Base-by-base conservation (phyloP, 2,329 filamentous ascomycete species). In the Apiospora marii region DNA sequence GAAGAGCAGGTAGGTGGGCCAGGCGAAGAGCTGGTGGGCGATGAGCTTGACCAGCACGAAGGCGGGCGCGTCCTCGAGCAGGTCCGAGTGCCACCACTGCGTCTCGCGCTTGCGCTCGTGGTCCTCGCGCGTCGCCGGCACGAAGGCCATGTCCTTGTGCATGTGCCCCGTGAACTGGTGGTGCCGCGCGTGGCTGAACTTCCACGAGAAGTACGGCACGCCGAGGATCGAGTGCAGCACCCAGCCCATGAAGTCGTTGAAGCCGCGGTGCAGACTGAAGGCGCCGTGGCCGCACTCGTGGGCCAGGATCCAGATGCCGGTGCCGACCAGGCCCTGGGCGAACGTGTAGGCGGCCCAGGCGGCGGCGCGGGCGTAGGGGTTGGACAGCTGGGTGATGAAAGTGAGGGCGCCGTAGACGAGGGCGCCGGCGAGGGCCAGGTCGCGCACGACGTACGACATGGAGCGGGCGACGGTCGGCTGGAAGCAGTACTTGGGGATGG, bases 131-230 rank as follows among this genome's bases (percentile, higher is more conserved):
- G 84, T 87, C 75, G 83, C 82, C 67, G 90, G 90, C 22, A 92
- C 90, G 74, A 91, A 92, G 27, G 87, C 89, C 79, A 90, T 91
- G 80, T 93, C 91, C 83, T 90, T 91, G 73, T 90, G 87, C 84
- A 92, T 90, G 83, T 93, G 88, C 75, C 90, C 90, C 64, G 90
- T 90, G 82, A 89, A 92, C 75, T 88, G 88, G 83, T 94, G 92
- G 82, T 94, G 92, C 69, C 91, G 88, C 73, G 88, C 87, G 81
- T 94, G 92, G 44, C 88, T 91, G 80, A 90, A 90, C 83, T 92
- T 91, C 92, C 92, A 94, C 68, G 89, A 90, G 84, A 93, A 93
- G 83, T 91, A 94, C 4, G 92, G 92, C 2, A 92, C 91, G 74
- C 92, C 81, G 51, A 93, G 85, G 73, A 87, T 84, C 8, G 89